These are phyloP conservation scores for Cucumis sativus DNA, from an alignment of 306 rosid species.

Conservation along the genomic window DNA sequence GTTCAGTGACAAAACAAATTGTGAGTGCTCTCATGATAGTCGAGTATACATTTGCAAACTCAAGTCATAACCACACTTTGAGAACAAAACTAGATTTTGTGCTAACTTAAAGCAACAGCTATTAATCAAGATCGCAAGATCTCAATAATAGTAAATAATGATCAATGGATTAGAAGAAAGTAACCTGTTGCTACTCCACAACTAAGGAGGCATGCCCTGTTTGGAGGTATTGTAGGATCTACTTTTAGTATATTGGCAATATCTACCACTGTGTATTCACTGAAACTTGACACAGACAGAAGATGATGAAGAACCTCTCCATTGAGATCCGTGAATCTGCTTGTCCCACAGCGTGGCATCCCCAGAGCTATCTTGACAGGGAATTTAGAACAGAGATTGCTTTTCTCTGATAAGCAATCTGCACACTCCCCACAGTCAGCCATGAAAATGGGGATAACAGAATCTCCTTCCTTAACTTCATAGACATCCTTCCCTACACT, in stretches of 20 bases:
- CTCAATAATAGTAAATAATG: background rate
- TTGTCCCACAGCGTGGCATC: slow-evolving; percentile 48
- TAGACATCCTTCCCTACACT: slow-evolving; percentile 61
- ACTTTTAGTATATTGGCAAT: slow-evolving; percentile 48
- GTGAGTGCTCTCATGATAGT: background rate
- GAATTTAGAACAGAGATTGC: slow-evolving; percentile 56
- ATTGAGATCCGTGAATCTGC: slow-evolving; percentile 61
- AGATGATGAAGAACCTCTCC: slow-evolving; percentile 58
- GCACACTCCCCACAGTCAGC: slow-evolving; percentile 53
- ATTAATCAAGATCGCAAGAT: background rate
- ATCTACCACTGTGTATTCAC: slow-evolving; percentile 61
- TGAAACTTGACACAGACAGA: slow-evolving; percentile 51
- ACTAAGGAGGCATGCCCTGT: slow-evolving; percentile 42
- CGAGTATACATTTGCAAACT: background rate
- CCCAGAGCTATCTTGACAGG: slow-evolving; percentile 42
- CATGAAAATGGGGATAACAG: slow-evolving; percentile 53
- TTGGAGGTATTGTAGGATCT: slow-evolving; percentile 32
- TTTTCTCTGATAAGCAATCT: slow-evolving; percentile 58
- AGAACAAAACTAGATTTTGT: background rate
- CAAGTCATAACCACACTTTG: background rate
- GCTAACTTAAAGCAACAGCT: background rate
- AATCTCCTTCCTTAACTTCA: slow-evolving; percentile 61
- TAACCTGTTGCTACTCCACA: slow-evolving; percentile 82
- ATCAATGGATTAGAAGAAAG: background rate
- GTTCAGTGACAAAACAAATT: background rate